These are phyloP conservation scores for Pestalotiopsis fici DNA, from an alignment of 2,329 filamentous ascomycete species.

Conservation along the genomic window DNA sequence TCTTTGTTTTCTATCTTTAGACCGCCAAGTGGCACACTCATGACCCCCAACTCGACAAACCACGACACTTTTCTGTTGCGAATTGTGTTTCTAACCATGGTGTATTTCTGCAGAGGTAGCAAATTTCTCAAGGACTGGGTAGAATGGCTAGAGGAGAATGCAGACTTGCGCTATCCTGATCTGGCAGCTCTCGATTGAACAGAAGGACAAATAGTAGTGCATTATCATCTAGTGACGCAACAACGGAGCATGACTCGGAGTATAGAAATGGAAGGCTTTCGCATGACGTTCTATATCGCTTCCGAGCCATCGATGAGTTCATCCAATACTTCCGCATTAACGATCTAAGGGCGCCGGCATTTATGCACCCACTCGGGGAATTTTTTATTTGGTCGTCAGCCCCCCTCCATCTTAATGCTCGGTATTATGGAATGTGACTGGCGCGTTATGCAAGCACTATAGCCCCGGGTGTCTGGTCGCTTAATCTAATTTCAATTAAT, in stretches of 20 bases:
- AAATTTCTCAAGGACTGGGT: constrained; percentile 89
- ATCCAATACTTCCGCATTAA: constrained; percentile 6
- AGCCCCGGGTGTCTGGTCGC: background rate
- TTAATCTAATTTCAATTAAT: background rate
- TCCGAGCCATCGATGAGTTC: constrained; percentile 9
- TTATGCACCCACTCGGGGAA: constrained; percentile 6
- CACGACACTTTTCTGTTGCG: constrained; percentile 15
- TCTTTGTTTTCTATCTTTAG: constrained; percentile 8
- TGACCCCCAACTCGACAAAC: background rate
- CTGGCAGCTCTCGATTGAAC: constrained; percentile 37
- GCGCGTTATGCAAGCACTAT: background rate
- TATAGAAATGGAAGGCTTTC: background rate
- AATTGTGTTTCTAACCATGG: constrained; percentile 17
- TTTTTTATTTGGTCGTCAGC: background rate
- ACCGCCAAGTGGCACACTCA: background rate
- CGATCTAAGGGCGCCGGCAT: background rate
- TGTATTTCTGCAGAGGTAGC: constrained; percentile 63
- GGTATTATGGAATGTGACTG: background rate
- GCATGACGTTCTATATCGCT: background rate
- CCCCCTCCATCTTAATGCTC: background rate
- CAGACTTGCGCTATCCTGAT: constrained; percentile 88
- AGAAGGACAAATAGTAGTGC: constrained; percentile 25
- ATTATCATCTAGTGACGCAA: constrained; percentile 19
- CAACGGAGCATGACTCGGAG: background rate
- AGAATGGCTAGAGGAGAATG: constrained; percentile 84